These are phyloP conservation scores for Hortaea werneckii DNA, from an alignment of 2,329 filamentous ascomycete genomes.

Conservation along the genomic window DNA sequence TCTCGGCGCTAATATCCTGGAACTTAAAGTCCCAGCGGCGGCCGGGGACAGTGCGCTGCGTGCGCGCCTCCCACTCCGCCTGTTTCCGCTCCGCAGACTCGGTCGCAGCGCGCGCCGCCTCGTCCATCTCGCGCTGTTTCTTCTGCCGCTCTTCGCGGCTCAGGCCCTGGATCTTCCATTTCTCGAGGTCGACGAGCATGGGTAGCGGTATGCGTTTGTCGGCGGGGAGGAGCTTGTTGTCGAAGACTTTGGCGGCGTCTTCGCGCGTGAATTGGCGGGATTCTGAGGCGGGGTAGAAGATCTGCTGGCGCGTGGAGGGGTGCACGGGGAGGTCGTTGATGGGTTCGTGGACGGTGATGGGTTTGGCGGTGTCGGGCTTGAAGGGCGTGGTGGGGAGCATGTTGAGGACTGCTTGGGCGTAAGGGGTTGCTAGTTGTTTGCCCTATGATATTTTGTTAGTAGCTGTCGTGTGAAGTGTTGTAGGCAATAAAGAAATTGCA, in stretches of 20 bases:
- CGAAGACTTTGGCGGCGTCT: conserved; percentile 55
- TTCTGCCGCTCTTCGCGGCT: conserved; percentile 33
- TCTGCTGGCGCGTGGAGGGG: conserved; percentile 42
- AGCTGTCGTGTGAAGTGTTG: conserved; percentile 4
- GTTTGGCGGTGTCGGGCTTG: conserved; percentile 17
- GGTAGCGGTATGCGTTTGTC: conserved; percentile 56
- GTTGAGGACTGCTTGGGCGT: conserved; percentile 61
- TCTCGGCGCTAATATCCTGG: conserved; percentile 46
- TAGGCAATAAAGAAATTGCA: neutral
- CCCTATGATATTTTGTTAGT: conserved; percentile 42
- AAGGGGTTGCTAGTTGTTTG: conserved; percentile 65
- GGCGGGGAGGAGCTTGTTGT: conserved; percentile 48
- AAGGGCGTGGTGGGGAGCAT: conserved; percentile 68
- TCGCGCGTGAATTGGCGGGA: conserved; percentile 54
- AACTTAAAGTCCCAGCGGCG: conserved; percentile 52
- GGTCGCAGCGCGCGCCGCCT: conserved; percentile 24
- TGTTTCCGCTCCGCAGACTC: conserved; percentile 33
- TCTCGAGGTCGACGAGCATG: conserved; percentile 43
- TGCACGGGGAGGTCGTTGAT: conserved; percentile 57
- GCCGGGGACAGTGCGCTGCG: conserved; percentile 35
- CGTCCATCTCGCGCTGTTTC: conserved; percentile 30
- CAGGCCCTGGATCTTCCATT: conserved; percentile 31
- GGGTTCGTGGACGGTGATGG: conserved; percentile 43
- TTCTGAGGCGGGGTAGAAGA: conserved; percentile 55
- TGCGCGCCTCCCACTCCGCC: conserved; percentile 34